These are phyloP conservation scores for Podila minutissima DNA, from an alignment of 192 early-diverging fungal species.

Conservation along the genomic window DNA sequence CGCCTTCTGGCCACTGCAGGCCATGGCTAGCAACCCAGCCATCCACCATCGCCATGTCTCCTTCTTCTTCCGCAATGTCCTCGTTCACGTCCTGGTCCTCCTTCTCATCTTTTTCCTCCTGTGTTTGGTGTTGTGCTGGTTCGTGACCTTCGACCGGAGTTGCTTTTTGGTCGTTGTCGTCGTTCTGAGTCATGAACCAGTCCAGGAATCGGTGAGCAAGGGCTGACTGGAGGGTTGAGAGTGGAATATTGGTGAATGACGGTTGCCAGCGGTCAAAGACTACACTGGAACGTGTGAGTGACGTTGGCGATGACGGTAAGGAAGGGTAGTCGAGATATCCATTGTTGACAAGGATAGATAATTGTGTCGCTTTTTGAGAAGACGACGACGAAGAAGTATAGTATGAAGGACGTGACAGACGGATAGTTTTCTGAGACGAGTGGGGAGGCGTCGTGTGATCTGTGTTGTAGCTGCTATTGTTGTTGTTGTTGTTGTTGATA, in stretches of 20 bases:
- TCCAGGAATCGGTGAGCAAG: constrained; percentile 30
- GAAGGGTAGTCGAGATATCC: neutral
- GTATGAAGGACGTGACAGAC: neutral
- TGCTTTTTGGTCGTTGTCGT: neutral
- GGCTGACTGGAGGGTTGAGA: constrained; percentile 25
- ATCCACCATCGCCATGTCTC: constrained; percentile 1
- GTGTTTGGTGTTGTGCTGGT: neutral
- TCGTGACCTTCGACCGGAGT: neutral
- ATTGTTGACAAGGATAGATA: neutral
- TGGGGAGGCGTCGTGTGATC: constrained; percentile 15
- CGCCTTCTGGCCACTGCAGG: constrained; percentile 38
- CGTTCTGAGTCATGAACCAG: constrained; percentile 21
- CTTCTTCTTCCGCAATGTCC: neutral
- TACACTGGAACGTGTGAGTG: neutral
- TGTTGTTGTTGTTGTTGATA: neutral
- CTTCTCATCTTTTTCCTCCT: neutral
- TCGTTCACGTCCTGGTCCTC: neutral
- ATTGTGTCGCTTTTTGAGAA: neutral
- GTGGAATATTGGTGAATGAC: constrained; percentile 25
- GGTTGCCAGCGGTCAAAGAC: constrained; percentile 18
- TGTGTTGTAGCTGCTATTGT: neutral
- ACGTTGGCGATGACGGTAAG: neutral
- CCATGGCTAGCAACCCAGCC: constrained; percentile 34
- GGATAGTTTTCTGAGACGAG: no score
- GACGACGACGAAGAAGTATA: neutral